Evolutionary conservation across 176 grass and related monocot genomes (phyloP).

Genomic region (Calamus simplicifolius): DNA sequence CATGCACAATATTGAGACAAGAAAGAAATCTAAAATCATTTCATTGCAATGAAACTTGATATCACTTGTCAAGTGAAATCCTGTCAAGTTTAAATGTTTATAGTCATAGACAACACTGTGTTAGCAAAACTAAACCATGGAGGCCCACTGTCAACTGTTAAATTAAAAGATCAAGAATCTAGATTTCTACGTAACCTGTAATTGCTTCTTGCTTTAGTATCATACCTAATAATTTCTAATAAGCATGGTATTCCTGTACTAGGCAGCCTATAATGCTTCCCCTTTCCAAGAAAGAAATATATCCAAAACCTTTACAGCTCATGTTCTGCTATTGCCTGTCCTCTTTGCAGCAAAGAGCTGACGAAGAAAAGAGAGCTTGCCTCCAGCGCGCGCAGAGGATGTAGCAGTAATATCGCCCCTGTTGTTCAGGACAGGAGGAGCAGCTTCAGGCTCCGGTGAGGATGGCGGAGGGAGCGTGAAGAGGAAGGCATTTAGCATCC

Average conservation of each 20-base stretch:
- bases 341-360: conserved; percentile 94
- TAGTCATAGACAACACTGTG: too few relatives aligned
- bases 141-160: too few relatives aligned
- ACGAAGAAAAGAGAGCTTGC: conserved; percentile 84
- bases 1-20: too few relatives aligned
- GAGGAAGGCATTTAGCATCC: conserved; percentile 86
- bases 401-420: conserved; percentile 53
- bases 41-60: too few relatives aligned
- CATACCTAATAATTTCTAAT: conserved; percentile 1
- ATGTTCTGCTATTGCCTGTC: conserved; percentile 53
- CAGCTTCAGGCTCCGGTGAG: conserved; percentile 28
- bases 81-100: too few relatives aligned
- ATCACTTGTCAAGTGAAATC: too few relatives aligned
- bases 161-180: conserved; percentile 5
- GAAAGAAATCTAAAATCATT: too few relatives aligned
- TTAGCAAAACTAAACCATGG: too few relatives aligned
- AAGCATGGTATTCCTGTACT: conserved; percentile 10
- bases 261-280: conserved; percentile 3
- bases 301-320: conserved; percentile 5
- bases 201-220: neutral
- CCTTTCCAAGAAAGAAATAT: neutral
- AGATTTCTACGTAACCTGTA: neutral
- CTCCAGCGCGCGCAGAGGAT: conserved; percentile 53
- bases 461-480: conserved; percentile 35
- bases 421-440: conserved; percentile 27